Conservation (phyloP, 2,329 filamentous ascomycete genomes). For the Pseudogymnoascus sp. region DNA sequence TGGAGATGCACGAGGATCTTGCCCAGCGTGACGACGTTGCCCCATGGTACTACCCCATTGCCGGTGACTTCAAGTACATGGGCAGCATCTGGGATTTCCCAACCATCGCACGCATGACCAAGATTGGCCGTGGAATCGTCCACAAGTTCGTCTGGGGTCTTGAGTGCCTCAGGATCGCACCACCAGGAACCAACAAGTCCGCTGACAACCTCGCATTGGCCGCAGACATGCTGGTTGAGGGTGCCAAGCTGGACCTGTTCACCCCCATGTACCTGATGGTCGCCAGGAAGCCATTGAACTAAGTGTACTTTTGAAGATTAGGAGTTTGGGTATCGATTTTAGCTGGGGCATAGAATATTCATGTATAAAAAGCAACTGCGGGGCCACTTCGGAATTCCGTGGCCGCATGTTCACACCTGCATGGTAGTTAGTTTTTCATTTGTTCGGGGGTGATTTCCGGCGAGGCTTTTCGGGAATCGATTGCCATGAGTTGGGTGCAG, state of each 20-base stretch:
- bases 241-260: slow-evolving; percentile 84
- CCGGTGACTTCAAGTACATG: slow-evolving; percentile 77
- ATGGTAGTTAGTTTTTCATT: slow-evolving; percentile 1
- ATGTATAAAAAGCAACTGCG: slow-evolving; percentile 5
- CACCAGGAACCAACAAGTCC: slow-evolving; percentile 85
- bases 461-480: not conserved
- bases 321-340: not conserved
- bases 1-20: slow-evolving; percentile 79
- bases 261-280: slow-evolving; percentile 99
- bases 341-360: slow-evolving; percentile 7
- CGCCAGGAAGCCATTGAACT: slow-evolving; percentile 62
- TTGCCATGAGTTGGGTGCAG: slow-evolving; percentile 6
- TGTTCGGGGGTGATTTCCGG: slow-evolving; percentile 7
- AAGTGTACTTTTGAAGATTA: not conserved
- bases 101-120: slow-evolving; percentile 83
- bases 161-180: slow-evolving; percentile 68
- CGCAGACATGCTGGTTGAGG: slow-evolving; percentile 77
- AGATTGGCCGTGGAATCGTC: slow-evolving; percentile 64
- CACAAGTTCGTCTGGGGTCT: slow-evolving; percentile 70
- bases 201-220: slow-evolving; percentile 78
- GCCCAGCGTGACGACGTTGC: slow-evolving; percentile 65
- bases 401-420: not conserved
- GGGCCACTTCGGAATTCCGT: not conserved
- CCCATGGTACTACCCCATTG: slow-evolving; percentile 92
- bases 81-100: slow-evolving; percentile 70